phyloP scores from a whole-genome alignment of 1,284 basidiomycete genomes.

The Erythrobasidium hasegawianum region DNA sequence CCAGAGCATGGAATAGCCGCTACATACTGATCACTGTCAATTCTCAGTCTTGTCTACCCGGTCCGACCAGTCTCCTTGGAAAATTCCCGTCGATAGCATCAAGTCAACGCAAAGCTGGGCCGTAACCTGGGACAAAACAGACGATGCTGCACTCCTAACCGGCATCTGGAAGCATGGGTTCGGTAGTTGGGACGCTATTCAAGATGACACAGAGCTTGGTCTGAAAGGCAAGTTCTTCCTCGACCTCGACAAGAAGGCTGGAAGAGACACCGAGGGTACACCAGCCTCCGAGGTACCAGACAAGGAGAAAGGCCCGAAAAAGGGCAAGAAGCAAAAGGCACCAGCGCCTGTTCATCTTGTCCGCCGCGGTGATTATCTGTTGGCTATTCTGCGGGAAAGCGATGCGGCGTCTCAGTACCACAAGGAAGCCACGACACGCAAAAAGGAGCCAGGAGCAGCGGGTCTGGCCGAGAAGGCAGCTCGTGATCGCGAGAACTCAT shows the following conservation, averaged over 20 bases:
- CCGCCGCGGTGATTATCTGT: slow-evolving; percentile 89
- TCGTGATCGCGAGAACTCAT: background rate
- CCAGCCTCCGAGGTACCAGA: slow-evolving; percentile 20
- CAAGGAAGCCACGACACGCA: slow-evolving; percentile 34
- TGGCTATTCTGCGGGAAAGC: slow-evolving; percentile 73
- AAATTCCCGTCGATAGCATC: slow-evolving; percentile 84
- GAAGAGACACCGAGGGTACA: slow-evolving; percentile 55
- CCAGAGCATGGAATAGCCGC: no score
- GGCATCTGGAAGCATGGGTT: slow-evolving; percentile 93
- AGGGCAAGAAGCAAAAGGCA: slow-evolving; percentile 60
- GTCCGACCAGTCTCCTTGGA: slow-evolving; percentile 74
- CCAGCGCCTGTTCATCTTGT: slow-evolving; percentile 97
- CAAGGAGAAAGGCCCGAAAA: slow-evolving; percentile 44
- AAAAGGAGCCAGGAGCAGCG: slow-evolving; percentile 34
- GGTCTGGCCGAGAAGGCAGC: slow-evolving; percentile 11
- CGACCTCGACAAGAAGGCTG: slow-evolving; percentile 71
- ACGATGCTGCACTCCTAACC: slow-evolving; percentile 90
- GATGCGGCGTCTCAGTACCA: slow-evolving; percentile 46
- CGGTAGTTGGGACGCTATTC: slow-evolving; percentile 94
- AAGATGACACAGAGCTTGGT: slow-evolving; percentile 76
- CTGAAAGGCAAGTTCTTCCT: slow-evolving; percentile 58
- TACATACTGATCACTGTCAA: background rate
- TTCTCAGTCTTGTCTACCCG: slow-evolving; percentile 52
- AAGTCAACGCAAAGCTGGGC: slow-evolving; percentile 94
- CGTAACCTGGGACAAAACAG: slow-evolving; percentile 85